Base-by-base conservation (phyloP, 768 basidiomycete species). In the Antrodiella citrinella region DNA sequence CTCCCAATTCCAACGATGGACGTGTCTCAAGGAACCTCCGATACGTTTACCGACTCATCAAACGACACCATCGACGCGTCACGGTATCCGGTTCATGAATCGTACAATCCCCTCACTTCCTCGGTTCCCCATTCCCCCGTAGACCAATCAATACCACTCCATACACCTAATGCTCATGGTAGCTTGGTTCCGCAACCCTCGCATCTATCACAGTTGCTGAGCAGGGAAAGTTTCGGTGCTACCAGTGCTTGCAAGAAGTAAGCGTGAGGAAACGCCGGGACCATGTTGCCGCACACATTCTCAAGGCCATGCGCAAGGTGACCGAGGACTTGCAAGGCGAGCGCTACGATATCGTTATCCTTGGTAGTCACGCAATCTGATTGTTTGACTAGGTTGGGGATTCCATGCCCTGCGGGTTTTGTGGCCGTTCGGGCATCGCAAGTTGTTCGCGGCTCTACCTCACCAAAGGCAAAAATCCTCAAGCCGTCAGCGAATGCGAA, bases 331-430 rank as follows among this genome's bases (percentile, higher is more conserved):
- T 53, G 18, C 4, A 4, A 9, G 35, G 60, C 55, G 26, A 51
- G 23, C 43, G 19, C 40, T 10, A 10, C 51, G 10, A 24, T 13
- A 11, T 4, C 19, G 12, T 25, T 18, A 18, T 11, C 7, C 49
- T 45, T 21, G 19, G 25, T 4, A 24, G 9, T 22, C 13, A 13
- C 19, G 15, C 11, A 44, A 1, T n/a, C 38, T 38, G 35, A 38
- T 9, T 20, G 7, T 4, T 40, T 35, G 40, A 13, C 49, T 23
- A 62, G 62, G 22, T 56, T n/a, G 55, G 54, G 4, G 15, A n/a
- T 18, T 18, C 39, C 4, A 58, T 54, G 55, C 63, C 62, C 0
- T 65, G 64, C 39, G 60, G 64, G 15, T 63, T 63, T 44, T 65
- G 64, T 44, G 62, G 57, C 19, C 47, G 51, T 13, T 46, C 54